Base-by-base conservation (phyloP, 1,139 yeast species). In the Zhuliangozyma blackwelliae region DNA sequence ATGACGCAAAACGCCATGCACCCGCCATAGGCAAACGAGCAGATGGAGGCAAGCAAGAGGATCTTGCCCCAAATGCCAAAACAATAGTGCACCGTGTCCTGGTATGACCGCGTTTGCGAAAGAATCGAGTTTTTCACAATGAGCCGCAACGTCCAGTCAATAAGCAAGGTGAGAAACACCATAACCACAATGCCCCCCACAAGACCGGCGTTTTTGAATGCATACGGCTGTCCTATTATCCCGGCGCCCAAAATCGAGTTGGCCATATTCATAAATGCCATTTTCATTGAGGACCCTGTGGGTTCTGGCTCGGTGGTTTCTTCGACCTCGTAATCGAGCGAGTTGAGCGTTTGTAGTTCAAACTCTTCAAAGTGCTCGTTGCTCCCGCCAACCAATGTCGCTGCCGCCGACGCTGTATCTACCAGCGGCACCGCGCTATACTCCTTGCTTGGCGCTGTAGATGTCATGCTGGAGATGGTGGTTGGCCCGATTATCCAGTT, bases 181-280 rank as follows among this genome's bases (percentile, higher is more conserved):
- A 88, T 69, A 7, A 81, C 70, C 1, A 87, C 13, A 1, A 83
- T 57, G 4, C 96, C 96, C 0, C 94, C 89, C 0, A 82, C 46
- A 2, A 90, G 59, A 1, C 97, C 97, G 25, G 87, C 74, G 50
- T 88, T 86, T 37, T 75, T 68, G 49, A 90, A 79, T 0, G 97
- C 97, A 51, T 82, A 85, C 1, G 97, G 95, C 49, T 89, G 95
- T 1, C 97, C 96, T 31, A 90, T 88, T 35, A 92, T 87, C 2
- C 97, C 97, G 0, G 97, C 97, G 0, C 97, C 97, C 10, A 90
- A 68, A 41, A 89, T 90, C 11, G 87, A 83, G 59, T 90, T 90
- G 19, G 97, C 95, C 96, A 90, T 89, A 59, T 90, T 90, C 95
- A 90, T 86, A 52, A 90, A 89, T 10, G 97, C 97, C 89, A 85